phyloP scores from a whole-genome alignment of 257 asterid species.

The Nyctanthes arbortristis region DNA sequence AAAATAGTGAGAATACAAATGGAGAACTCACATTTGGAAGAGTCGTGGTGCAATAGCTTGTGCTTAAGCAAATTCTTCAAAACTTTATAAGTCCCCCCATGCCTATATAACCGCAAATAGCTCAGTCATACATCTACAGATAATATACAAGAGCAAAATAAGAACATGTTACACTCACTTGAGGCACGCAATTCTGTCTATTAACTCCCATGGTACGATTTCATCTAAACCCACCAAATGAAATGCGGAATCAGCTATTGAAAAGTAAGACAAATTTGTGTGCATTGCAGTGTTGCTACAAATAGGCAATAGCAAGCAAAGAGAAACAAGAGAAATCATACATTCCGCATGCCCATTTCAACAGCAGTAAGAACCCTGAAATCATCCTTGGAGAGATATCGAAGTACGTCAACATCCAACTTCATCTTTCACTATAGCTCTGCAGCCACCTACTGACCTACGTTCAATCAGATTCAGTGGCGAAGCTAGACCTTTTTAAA shows the following conservation, averaged over 20 bases:
- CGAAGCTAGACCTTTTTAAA: too few species aligned
- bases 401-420: conserved; percentile 76
- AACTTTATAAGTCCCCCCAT: conserved; percentile 96
- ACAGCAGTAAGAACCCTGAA: conserved; percentile 95
- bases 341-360: conserved; percentile 98
- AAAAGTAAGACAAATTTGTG: not conserved
- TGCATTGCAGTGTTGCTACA: not conserved
- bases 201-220: conserved; percentile 84
- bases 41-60: conserved; percentile 93
- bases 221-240: conserved; percentile 52
- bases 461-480: too few species aligned
- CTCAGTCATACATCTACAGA: not conserved
- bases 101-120: conserved; percentile 44
- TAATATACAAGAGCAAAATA: not conserved
- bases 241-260: not conserved
- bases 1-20: not conserved
- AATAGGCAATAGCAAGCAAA: not conserved
- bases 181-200: conserved; percentile 75
- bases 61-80: conserved; percentile 93
- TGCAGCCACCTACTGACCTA: not conserved
- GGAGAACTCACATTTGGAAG: conserved; percentile 77
- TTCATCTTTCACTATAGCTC: conserved; percentile 49
- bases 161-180: conserved; percentile 42
- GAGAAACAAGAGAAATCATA: conserved; percentile 25
- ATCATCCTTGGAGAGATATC: conserved; percentile 88